Base-by-base conservation (phyloP, 2,329 filamentous ascomycete genomes). In the Cladosporium sphaerospermum region DNA sequence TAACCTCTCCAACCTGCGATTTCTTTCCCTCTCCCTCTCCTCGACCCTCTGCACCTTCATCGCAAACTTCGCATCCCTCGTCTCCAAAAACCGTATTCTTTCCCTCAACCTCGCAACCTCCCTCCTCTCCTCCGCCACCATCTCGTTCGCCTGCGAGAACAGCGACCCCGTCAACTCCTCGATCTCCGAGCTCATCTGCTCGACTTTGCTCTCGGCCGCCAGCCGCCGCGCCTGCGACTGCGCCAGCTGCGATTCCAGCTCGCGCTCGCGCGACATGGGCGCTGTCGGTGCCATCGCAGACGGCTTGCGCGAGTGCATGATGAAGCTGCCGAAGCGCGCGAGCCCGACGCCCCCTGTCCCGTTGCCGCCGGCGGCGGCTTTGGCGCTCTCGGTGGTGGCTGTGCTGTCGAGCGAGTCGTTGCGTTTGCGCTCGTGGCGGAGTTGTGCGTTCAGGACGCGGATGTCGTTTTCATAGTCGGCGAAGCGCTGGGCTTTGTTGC, bases 141-240 rank as follows among this genome's bases (percentile, higher is more conserved):
- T 93, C 71, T 90, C 83, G 67, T 93, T 93, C 48, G 88, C 88
- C 73, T 91, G 84, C 71, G 88, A 83, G 67, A 93, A 93, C 51
- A 93, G 73, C 47, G 79, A 80, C 16, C 81, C 85, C 63, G 81
- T 88, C 58, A 93, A 74, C 71, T 93, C 88, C 70, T 92, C 88
- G 16, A 92, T 79, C 73, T 93, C 88, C 10, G 74, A 77, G 63
- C 81, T 84, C 47, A 87, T 85, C 46, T 82, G 79, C 58, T 77
- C 77, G 16, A 89, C 73, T 57, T 81, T 79, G 46, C 79, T 78
- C 71, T 93, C 88, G 1, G 88, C 88, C 48, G 82, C 80, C 37
- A 78, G 75, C 10, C 88, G 81, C 54, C 87, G 76, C 42, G 72
- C 73, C 65, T 86, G 81, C 67, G 92, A 88, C 51, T 80, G 78